These are phyloP conservation scores for Trichoderma sp. DNA, from an alignment of 2,329 filamentous ascomycete genomes.

Conservation along the genomic window DNA sequence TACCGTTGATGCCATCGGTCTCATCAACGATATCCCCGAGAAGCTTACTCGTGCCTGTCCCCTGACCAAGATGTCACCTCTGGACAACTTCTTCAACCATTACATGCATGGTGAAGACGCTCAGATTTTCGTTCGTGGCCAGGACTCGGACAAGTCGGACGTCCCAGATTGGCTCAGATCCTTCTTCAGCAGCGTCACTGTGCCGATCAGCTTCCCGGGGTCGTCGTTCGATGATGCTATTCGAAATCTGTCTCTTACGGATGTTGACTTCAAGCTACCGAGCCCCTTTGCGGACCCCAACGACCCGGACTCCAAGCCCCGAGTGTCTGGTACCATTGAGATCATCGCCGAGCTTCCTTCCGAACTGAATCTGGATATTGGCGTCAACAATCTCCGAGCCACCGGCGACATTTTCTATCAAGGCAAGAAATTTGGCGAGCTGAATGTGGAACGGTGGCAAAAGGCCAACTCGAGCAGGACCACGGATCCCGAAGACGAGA, in stretches of 20 bases:
- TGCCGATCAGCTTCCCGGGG: slow-evolving; percentile 83
- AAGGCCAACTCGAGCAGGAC: slow-evolving; percentile 76
- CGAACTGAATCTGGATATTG: slow-evolving; percentile 83
- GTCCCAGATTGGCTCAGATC: slow-evolving; percentile 83
- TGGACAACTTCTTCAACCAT: slow-evolving; percentile 77
- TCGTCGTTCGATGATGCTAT: slow-evolving; percentile 80
- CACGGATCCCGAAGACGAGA: slow-evolving; percentile 55
- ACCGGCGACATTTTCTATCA: slow-evolving; percentile 80
- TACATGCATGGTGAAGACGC: slow-evolving; percentile 81
- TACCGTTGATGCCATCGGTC: slow-evolving; percentile 67
- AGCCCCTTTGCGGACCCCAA: slow-evolving; percentile 76
- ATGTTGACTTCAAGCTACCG: slow-evolving; percentile 85
- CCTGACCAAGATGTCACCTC: slow-evolving; percentile 73
- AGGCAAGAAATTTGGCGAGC: slow-evolving; percentile 73
- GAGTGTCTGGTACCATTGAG: slow-evolving; percentile 79
- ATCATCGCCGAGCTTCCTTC: slow-evolving; percentile 78
- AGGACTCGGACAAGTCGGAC: slow-evolving; percentile 63
- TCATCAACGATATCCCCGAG: slow-evolving; percentile 73
- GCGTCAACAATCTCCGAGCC: slow-evolving; percentile 75
- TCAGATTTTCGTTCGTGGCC: slow-evolving; percentile 81
- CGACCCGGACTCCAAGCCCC: slow-evolving; percentile 71
- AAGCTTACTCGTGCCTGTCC: slow-evolving; percentile 75
- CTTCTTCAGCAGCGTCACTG: slow-evolving; percentile 76
- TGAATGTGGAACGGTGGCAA: slow-evolving; percentile 83
- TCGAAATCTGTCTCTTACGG: slow-evolving; percentile 80